Evolutionary conservation across 495 filamentous ascomycete species (phyloP).

Genomic region (Halenospora varia): DNA sequence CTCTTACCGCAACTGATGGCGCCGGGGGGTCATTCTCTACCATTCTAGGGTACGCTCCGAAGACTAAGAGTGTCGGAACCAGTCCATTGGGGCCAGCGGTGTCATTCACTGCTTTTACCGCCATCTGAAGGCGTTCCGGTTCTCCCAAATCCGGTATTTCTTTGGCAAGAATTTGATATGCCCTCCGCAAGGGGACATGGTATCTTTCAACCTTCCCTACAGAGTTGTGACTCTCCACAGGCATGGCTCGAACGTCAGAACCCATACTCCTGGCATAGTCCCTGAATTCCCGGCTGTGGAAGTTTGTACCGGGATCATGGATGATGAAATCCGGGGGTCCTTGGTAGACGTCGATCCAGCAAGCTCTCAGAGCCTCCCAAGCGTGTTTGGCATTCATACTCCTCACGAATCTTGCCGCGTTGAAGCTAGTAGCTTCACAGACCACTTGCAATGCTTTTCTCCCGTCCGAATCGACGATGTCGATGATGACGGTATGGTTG

Average conservation of each 20-base stretch:
- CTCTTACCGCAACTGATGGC: not conserved
- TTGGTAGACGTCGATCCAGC: conserved; percentile 25
- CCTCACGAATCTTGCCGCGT: not conserved
- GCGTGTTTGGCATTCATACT: not conserved
- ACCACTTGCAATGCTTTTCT: not conserved
- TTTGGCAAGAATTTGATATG: not conserved
- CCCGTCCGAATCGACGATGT: not conserved
- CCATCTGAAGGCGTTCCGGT: not conserved
- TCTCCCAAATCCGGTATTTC: not conserved
- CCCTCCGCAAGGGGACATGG: not conserved
- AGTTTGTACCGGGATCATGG: conserved; percentile 5
- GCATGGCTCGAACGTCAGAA: not conserved
- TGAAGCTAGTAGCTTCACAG: not conserved
- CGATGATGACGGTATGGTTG: not conserved
- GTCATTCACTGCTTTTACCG: conserved; percentile 21
- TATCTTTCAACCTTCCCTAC: not conserved
- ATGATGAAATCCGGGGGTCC: conserved; percentile 16
- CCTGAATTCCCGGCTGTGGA: not conserved
- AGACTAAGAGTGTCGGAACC: conserved; percentile 15
- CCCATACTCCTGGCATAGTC: not conserved
- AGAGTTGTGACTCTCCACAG: not conserved
- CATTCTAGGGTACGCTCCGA: conserved; percentile 18
- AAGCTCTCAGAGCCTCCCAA: conserved; percentile 14
- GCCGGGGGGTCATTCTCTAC: not conserved
- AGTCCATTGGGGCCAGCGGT: conserved; percentile 11